Percentiles rank a stretch among this genome's conserved stretches.
Conservation (phyloP, 2,329 filamentous ascomycete genomes). For the Trichoderma afroharzianum region DNA sequence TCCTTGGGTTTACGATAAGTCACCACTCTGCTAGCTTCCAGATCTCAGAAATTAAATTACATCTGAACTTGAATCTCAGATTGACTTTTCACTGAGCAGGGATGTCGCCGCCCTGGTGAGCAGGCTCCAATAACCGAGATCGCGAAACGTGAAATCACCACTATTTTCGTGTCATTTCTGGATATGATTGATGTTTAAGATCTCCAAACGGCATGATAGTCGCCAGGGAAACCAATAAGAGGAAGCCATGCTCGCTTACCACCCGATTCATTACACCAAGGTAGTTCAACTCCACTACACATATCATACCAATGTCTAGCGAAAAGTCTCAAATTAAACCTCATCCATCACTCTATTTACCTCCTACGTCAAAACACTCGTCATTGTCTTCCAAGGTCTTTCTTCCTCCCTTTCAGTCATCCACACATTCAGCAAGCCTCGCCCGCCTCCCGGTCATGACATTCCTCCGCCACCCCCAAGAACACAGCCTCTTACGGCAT, state of each 20-base stretch:
- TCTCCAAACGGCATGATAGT: neutral
- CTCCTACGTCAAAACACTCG: neutral
- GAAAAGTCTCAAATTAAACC: conserved; percentile 7
- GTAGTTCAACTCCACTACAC: neutral
- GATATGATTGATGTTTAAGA: neutral
- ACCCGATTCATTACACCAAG: conserved; percentile 30
- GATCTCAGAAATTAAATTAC: neutral
- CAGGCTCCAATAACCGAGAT: neutral
- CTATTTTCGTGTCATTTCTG: neutral
- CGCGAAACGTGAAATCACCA: neutral
- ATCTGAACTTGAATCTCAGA: neutral
- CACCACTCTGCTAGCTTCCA: neutral
- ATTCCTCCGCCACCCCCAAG: conserved; percentile 39
- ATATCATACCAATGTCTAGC: conserved; percentile 43
- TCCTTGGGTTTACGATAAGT: neutral
- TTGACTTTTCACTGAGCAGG: neutral
- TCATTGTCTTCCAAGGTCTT: neutral
- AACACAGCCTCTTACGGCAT: conserved; percentile 39
- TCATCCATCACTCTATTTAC: neutral
- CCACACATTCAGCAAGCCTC: conserved; percentile 43
- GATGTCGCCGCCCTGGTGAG: neutral
- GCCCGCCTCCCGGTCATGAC: conserved; percentile 32
- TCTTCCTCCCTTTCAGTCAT: conserved; percentile 26
- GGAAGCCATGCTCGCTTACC: neutral
- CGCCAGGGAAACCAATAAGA: neutral